Evolutionary conservation across 164 flowering plant species (phyloP).

Genomic region (Vitis rotundifolia): DNA sequence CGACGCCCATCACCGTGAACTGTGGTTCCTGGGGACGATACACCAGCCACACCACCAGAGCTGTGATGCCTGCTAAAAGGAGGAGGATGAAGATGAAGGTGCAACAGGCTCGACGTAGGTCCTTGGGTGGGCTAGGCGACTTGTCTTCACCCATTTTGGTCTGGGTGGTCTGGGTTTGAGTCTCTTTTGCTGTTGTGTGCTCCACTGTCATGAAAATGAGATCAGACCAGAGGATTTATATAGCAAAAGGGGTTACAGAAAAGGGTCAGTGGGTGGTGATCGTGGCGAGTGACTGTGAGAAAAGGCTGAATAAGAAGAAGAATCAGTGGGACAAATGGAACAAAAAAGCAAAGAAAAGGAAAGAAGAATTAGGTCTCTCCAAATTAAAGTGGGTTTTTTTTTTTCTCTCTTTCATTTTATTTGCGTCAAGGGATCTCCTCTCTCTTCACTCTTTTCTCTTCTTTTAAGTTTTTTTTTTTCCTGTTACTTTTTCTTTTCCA

Average conservation of each 20-base stretch:
- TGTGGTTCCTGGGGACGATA: conserved; percentile 73
- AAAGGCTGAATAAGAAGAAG: neutral
- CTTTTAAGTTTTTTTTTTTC: no score
- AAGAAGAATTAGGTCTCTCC: neutral
- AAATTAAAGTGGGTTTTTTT: no score
- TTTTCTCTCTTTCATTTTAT: neutral
- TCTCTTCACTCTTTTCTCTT: no score
- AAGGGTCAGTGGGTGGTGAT: neutral
- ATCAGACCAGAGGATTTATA: neutral
- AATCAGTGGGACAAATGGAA: conserved; percentile 9
- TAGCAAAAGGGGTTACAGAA: neutral
- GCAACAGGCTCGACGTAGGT: conserved; percentile 24
- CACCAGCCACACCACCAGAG: conserved; percentile 59
- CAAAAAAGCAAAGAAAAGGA: neutral
- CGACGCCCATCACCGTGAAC: conserved; percentile 65
- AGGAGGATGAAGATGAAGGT: conserved; percentile 39
- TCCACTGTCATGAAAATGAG: neutral
- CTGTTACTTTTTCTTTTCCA: no score
- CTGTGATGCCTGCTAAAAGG: conserved; percentile 54
- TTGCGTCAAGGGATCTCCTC: neutral
- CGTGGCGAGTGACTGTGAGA: neutral
- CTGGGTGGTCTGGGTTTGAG: conserved; percentile 4
- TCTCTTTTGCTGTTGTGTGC: neutral
- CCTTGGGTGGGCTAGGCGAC: neutral
- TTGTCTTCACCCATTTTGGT: conserved; percentile 6